These are phyloP conservation scores for Metschnikowia aberdeeniae DNA, from an alignment of 805 yeast species.

Conservation along the genomic window DNA sequence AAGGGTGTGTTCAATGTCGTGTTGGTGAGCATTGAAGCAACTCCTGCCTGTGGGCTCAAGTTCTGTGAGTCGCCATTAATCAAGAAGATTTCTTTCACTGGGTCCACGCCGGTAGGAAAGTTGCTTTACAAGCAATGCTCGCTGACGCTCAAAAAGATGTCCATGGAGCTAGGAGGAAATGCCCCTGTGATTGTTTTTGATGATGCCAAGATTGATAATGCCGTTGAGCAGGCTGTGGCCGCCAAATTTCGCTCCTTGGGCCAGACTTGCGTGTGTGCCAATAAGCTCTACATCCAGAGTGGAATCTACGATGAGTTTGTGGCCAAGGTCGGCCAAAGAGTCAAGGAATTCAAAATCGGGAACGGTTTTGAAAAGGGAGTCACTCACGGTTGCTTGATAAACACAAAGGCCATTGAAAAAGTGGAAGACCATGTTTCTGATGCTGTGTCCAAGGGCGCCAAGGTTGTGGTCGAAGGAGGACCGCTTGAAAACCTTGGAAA, in stretches of 20 bases:
- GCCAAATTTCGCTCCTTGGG: slow-evolving; percentile 75
- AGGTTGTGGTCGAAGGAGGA: slow-evolving; percentile 49
- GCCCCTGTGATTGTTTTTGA: slow-evolving; percentile 75
- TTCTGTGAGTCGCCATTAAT: slow-evolving; percentile 51
- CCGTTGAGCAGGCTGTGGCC: slow-evolving; percentile 61
- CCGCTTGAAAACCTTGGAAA: slow-evolving; percentile 46
- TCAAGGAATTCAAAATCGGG: slow-evolving; percentile 43
- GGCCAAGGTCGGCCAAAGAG: slow-evolving; percentile 44
- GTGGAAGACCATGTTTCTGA: slow-evolving; percentile 52
- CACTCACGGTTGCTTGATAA: slow-evolving; percentile 58
- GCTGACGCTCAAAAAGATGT: slow-evolving; percentile 61
- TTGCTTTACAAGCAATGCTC: slow-evolving; percentile 58
- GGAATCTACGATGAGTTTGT: slow-evolving; percentile 61
- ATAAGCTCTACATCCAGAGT: slow-evolving; percentile 63
- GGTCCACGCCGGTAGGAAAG: slow-evolving; percentile 72
- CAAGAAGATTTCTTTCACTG: slow-evolving; percentile 71
- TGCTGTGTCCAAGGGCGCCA: slow-evolving; percentile 54
- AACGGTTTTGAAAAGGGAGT: slow-evolving; percentile 49
- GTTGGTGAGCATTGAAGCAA: slow-evolving; percentile 42
- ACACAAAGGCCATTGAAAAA: slow-evolving; percentile 46
- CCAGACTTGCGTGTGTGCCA: slow-evolving; percentile 80
- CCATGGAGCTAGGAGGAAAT: slow-evolving; percentile 77
- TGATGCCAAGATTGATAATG: slow-evolving; percentile 64
- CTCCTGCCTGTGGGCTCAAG: slow-evolving; percentile 51
- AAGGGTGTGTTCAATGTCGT: slow-evolving; percentile 53